Base-by-base conservation (phyloP, 352 stramenopile genomes). In the Porosira glacialis region DNA sequence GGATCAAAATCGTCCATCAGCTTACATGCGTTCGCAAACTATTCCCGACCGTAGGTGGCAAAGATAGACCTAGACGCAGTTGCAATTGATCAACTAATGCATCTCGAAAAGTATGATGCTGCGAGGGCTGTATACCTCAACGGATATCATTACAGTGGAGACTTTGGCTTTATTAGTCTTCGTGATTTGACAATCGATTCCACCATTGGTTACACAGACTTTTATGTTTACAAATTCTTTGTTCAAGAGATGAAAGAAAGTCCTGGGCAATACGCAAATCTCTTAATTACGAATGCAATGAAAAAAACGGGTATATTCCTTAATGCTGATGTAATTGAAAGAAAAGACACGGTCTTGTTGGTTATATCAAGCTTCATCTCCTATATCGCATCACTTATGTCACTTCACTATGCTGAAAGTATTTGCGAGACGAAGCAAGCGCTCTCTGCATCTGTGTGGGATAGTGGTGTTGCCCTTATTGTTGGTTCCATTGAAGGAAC, bases 41-140 rank as follows among this genome's bases (percentile, higher is more conserved):
- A 8, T 8, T 55, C 21, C 49, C 50, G 2, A 33, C 50, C 33
- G 6, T 49, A 80, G 70, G 47, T 72, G 33, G 75, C 75, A 4
- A 80, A 52, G 45, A 19, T 92, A n/a, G 86, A 92, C 58, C 63
- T 89, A 0, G 86, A 92, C 62, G 73, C 80, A 45, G 53, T 83
- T 22, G 71, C 84, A 48, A 87, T 90, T 44, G 50, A 83, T 50
- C 78, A 89, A 26, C 59, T 92, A 28, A 83, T 86, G 71, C 70
- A 65, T 44, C 72, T 81, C 10, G 59, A 74, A 52, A 81, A 86
- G 10, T 85, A 82, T 28, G 59, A 79, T 1, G 38, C 75, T 38
- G 83, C 86, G 0, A 77, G 59, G 21, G 62, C 62, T 26, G 75
- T 83, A 27, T 83, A 83, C 24, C 7, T 59, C 11, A 56, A 75